These are phyloP conservation scores for Astrothelium macrocarpum DNA, from an alignment of 495 filamentous ascomycete species.

Conservation along the genomic window DNA sequence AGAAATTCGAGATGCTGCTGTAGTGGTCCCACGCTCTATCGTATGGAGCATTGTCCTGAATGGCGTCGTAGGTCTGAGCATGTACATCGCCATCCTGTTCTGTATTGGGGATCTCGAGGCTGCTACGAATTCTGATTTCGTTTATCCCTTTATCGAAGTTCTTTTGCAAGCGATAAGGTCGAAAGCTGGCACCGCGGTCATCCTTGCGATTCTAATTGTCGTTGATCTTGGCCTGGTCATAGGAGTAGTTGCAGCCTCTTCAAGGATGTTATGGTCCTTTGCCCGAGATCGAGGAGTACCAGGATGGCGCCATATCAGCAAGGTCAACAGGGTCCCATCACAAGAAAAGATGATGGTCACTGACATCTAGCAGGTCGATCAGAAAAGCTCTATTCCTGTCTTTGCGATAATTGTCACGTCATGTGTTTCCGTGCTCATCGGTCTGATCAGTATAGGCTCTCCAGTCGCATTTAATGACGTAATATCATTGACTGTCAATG, in stretches of 20 bases:
- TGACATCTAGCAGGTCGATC: not conserved
- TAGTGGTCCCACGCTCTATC: slow-evolving; percentile 8
- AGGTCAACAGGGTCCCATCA: not conserved
- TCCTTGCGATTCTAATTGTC: slow-evolving; percentile 12
- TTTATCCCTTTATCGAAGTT: not conserved
- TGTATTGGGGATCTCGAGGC: slow-evolving; percentile 2
- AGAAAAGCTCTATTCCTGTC: slow-evolving; percentile 5
- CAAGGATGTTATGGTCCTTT: slow-evolving; percentile 18
- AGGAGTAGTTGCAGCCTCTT: slow-evolving; percentile 15
- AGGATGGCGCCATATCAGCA: not conserved
- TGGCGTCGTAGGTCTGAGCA: slow-evolving; percentile 11
- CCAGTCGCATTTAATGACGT: slow-evolving; percentile 13
- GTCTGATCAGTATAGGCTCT: slow-evolving; percentile 12
- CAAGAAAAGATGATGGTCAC: too few species aligned
- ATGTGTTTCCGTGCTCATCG: slow-evolving; percentile 3
- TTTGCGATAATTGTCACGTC: slow-evolving; percentile 9
- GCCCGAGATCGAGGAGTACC: slow-evolving; percentile 9
- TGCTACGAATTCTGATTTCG: not conserved
- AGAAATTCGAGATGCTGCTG: slow-evolving; percentile 15
- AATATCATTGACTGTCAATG: slow-evolving; percentile 6
- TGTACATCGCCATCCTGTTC: slow-evolving; percentile 14
- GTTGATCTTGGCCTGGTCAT: slow-evolving; percentile 4
- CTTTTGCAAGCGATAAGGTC: not conserved
- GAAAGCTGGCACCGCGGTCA: slow-evolving; percentile 16
- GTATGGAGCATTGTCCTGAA: slow-evolving; percentile 13